phyloP scores from a whole-genome alignment of 805 yeast genomes.

The Saturnispora silvae region DNA sequence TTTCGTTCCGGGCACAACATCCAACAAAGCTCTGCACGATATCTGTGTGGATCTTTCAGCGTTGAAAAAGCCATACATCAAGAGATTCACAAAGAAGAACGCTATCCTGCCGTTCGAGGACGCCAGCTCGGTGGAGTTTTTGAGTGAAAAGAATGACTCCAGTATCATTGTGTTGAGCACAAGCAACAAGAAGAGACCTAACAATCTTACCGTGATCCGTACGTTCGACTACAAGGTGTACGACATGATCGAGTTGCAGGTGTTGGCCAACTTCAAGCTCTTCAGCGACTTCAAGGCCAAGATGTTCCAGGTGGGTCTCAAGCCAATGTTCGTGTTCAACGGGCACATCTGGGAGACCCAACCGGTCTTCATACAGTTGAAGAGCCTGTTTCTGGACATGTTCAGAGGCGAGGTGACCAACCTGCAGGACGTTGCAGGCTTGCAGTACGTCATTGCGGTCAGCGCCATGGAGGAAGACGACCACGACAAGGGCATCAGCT shows the following conservation, averaged over 20 bases:
- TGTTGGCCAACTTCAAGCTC: slow-evolving; percentile 58
- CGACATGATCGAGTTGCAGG: slow-evolving; percentile 86
- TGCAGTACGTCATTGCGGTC: slow-evolving; percentile 81
- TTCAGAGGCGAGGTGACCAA: slow-evolving; percentile 77
- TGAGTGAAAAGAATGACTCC: slow-evolving; percentile 88
- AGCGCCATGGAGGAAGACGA: slow-evolving; percentile 70
- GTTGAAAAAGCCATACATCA: slow-evolving; percentile 80
- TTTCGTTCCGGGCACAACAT: slow-evolving; percentile 81
- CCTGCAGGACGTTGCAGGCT: slow-evolving; percentile 86
- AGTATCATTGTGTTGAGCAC: slow-evolving; percentile 74
- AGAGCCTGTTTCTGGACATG: slow-evolving; percentile 83
- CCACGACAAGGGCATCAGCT: slow-evolving; percentile 45
- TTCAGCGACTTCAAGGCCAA: slow-evolving; percentile 68
- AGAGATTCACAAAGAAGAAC: slow-evolving; percentile 81
- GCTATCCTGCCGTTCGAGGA: slow-evolving; percentile 92
- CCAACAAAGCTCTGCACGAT: slow-evolving; percentile 74
- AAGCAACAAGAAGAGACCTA: slow-evolving; percentile 85
- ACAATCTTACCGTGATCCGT: slow-evolving; percentile 77
- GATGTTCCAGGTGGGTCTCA: slow-evolving; percentile 80
- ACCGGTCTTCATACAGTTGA: slow-evolving; percentile 75
- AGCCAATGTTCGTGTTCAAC: slow-evolving; percentile 89
- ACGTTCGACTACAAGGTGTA: slow-evolving; percentile 84
- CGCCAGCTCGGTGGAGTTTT: slow-evolving; percentile 71
- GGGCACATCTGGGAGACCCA: slow-evolving; percentile 87
- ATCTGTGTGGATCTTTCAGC: slow-evolving; percentile 83